A percentile compares a stretch with the other conserved stretches of the same genome.
Evolutionary conservation across 345 rosid species (phyloP).

Genomic region (Eucalyptus decipiens): DNA sequence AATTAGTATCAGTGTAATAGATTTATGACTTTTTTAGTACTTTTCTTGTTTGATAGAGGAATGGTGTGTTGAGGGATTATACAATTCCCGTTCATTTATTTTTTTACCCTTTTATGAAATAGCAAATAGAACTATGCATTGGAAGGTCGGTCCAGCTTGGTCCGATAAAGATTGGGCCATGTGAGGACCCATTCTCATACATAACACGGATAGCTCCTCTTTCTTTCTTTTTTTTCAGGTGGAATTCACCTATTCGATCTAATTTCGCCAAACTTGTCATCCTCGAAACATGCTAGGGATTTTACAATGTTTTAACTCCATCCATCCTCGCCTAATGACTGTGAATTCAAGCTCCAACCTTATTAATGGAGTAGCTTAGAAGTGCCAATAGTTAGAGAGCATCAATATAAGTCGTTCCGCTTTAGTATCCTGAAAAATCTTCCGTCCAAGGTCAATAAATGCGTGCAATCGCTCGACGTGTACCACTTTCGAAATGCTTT

Average conservation of each 20-base stretch:
- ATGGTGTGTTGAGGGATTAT: background rate
- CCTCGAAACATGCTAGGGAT: background rate
- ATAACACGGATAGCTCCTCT: accelerated
- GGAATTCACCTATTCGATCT: background rate
- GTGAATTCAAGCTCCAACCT: background rate
- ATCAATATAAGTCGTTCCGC: background rate
- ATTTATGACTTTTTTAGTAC: no score
- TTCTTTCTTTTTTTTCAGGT: background rate
- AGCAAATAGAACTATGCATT: no score
- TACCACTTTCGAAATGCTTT: background rate
- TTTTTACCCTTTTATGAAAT: background rate
- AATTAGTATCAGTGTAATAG: accelerated
- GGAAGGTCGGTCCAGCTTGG: no score
- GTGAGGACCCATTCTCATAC: background rate
- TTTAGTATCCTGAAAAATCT: background rate
- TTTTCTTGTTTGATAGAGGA: background rate
- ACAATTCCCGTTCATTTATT: background rate
- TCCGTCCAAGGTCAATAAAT: background rate
- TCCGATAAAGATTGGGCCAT: background rate
- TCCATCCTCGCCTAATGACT: accelerated
- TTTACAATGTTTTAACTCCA: background rate
- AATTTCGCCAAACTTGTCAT: background rate
- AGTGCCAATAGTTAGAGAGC: background rate
- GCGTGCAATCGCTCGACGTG: background rate
- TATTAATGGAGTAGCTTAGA: background rate